A percentile compares a stretch with the other conserved stretches of the same genome.
phyloP scores from a whole-genome alignment of 176 grass and related monocot genomes.

The Poa annua region DNA sequence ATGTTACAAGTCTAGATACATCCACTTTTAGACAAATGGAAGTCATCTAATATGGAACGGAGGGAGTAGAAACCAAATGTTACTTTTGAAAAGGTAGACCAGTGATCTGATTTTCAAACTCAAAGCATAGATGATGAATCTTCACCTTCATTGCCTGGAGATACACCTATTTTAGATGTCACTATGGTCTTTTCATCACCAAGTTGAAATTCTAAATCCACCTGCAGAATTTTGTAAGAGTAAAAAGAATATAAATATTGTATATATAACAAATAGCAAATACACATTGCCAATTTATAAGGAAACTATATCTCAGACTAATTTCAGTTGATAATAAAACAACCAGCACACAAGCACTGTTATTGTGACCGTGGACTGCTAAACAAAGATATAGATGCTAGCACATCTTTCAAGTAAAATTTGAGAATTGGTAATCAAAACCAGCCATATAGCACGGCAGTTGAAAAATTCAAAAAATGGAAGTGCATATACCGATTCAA shows the following conservation, averaged over 20 bases:
- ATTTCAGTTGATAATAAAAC: neutral
- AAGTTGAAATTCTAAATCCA: conserved; percentile 86
- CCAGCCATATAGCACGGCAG: neutral
- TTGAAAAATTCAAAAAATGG: conserved; percentile 14
- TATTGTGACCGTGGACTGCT: neutral
- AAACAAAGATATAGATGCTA: neutral
- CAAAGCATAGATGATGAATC: conserved; percentile 10
- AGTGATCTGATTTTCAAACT: neutral
- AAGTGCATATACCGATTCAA: neutral
- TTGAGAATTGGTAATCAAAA: neutral
- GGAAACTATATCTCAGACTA: neutral
- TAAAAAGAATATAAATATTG: conserved; percentile 21
- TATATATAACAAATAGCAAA: conserved; percentile 21
- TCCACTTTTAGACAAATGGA: no score
- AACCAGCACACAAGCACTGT: conserved; percentile 8
- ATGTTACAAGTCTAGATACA: no score
- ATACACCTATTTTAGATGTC: conserved; percentile 84
- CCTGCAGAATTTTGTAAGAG: conserved; percentile 48
- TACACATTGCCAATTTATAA: conserved; percentile 19
- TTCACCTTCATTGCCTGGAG: conserved; percentile 74
- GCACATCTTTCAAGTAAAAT: conserved; percentile 13
- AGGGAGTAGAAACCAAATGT: conserved; percentile 37
- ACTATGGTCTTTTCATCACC: conserved; percentile 94
- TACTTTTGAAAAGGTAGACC: neutral
- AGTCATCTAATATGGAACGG: no score